Evolutionary conservation across 2,329 filamentous ascomycete genomes (phyloP), one percentile per base, ranked within the genome.

Genomic region (Talaromyces sp.): DNA sequence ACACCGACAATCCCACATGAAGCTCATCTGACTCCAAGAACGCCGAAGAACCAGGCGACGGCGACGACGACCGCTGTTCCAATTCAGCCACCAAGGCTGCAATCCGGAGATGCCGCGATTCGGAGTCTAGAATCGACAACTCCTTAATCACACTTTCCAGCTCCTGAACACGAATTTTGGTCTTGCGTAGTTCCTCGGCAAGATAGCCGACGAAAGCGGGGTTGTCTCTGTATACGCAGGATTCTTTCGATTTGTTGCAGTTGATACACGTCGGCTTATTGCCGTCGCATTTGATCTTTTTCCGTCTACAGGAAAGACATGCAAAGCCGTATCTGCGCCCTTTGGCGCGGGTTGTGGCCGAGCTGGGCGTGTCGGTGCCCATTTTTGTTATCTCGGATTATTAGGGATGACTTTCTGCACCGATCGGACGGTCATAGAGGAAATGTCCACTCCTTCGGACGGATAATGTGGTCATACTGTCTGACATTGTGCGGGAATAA

Each of bases 221-320:
- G 31, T 39, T 62, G 33, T 59, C 61, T 41, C 58, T 61, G 50
- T 62, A 62, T 21, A 48, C 52, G 53, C 61, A 62, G 3, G 45
- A 39, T 28, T 62, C 61, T 15, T 61, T 62, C 15, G 48, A 52
- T 40, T 61, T 61, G 10, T 58, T 43, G 39, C 65, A 66, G 39
- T 65, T 66, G 13, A 60, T 61, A 48, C 64, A 66, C 19, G 58
- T 58, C n/a, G 65, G 64, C 19, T 54, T 61, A 22, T 59, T 60
- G 41, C 64, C 64, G 53, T 66, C 65, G 37, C 65, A 66, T 53
- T 64, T 65, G 41, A 65, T 63, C 46, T 66, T 66, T 25, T 63
- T 58, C 8, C 60, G 56, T n/a, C 65, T 54, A 54, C 65, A 66
- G 19, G 57, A 59, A n/a, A 62, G 43, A 40, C 65, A 66, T 5